Conservation (phyloP, 306 rosid species). For the Trifolium pratense region DNA sequence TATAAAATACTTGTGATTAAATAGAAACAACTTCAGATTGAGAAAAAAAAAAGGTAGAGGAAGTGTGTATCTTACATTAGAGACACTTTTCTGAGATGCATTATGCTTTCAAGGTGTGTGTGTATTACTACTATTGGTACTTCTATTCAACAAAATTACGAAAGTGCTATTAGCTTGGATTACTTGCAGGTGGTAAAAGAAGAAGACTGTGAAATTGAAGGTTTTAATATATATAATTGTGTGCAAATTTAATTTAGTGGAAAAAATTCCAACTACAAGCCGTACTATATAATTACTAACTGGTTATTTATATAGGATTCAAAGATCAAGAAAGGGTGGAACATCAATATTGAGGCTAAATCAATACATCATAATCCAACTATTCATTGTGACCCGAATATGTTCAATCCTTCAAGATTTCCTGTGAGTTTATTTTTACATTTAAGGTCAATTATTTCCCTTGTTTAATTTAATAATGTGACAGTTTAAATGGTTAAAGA, state of each 20-base stretch:
- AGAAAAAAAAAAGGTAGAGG: slow-evolving; percentile 23
- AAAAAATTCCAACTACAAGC: background rate
- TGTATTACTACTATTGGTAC: background rate
- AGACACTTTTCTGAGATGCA: slow-evolving; percentile 68
- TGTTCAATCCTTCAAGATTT: too few species aligned
- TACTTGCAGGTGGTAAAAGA: slow-evolving; percentile 69
- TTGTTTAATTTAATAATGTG: too few species aligned
- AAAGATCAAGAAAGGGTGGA: too few species aligned
- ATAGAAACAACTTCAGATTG: slow-evolving; percentile 64
- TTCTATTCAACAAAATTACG: background rate
- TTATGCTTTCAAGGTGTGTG: slow-evolving; percentile 59
- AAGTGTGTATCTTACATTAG: slow-evolving; percentile 55
- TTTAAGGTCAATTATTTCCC: too few species aligned
- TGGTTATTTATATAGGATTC: slow-evolving; percentile 50
- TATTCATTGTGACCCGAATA: too few species aligned
- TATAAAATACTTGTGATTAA: slow-evolving; percentile 26
- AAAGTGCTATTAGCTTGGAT: background rate
- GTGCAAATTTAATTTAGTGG: background rate
- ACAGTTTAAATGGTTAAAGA: too few species aligned
- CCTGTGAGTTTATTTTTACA: too few species aligned
- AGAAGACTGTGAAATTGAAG: slow-evolving; percentile 74
- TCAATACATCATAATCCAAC: too few species aligned
- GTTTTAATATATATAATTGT: slow-evolving; percentile 34
- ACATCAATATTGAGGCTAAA: too few species aligned
- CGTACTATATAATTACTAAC: background rate